Base-by-base conservation (phyloP, 1,284 basidiomycete genomes). In the Cryptococcus deneoformans region DNA sequence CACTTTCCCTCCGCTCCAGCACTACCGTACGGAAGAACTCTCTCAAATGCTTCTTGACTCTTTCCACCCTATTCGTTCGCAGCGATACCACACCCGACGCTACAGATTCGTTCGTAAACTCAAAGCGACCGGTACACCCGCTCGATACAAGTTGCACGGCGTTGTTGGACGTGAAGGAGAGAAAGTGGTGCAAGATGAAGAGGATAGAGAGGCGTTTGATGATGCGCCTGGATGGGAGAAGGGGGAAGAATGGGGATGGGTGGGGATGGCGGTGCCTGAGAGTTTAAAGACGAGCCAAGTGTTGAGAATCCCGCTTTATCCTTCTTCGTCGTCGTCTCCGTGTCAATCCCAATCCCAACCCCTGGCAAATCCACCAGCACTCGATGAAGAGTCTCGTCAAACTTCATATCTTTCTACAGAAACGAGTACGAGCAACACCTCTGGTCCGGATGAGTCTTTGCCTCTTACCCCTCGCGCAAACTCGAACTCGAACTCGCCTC, bases 31-130 rank as follows among this genome's bases (percentile, higher is more conserved):
- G 60, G 72, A 76, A 59, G 80, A 81, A 63, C 68, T 81, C 8
- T 75, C 73, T n/a, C 74, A 79, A 62, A 81, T 80, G 80, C 67
- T 77, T 35, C 66, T 80, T 14, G 79, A 81, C 68, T 76, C 72
- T 43, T 80, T 77, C 68, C 79, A 81, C 59, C 76, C 75, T 5
- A 48, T 64, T 53, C 68, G 77, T 51, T 76, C 73, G 37, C 59
- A 72, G 61, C 68, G 80, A 42, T 81, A 80, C 56, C 72, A 77
- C 55, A 59, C 65, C 3, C 75, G 80, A 35, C 73, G 79, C 46
- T 69, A 73, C 53, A 75, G 71, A 36, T 81, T 81, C 61, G 76
- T 80, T 29, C 71, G 79, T 34, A 81, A 81, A 65, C 65, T 77
- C 58, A 76, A 77, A 39, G 67, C 78, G 2, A 58, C 50, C 37